These are phyloP conservation scores for Termitomyces sp. DNA, from an alignment of 768 basidiomycete genomes.

Conservation along the genomic window DNA sequence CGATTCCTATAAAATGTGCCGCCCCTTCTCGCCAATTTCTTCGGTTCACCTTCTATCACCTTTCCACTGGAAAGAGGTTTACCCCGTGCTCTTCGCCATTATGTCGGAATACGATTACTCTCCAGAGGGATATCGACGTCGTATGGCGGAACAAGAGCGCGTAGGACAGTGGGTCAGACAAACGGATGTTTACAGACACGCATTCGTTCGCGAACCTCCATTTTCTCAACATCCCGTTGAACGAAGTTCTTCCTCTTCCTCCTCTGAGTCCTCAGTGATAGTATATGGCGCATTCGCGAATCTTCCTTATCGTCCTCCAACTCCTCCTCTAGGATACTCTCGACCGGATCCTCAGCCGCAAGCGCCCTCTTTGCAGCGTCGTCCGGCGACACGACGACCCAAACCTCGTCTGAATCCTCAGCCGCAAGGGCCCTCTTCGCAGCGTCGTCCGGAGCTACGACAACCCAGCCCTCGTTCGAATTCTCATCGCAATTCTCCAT, in stretches of 20 bases:
- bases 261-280: background rate
- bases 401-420: too few species aligned
- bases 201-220: conserved; percentile 15
- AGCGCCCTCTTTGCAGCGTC: too few species aligned
- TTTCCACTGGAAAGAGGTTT: background rate
- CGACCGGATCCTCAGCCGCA: too few species aligned
- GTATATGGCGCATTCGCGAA: background rate
- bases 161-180: conserved; percentile 28
- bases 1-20: conserved; percentile 6
- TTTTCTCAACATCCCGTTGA: conserved; percentile 1
- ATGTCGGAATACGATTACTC: too few species aligned
- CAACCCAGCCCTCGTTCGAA: too few species aligned
- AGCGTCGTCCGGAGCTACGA: background rate
- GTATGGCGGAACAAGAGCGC: conserved; percentile 36
- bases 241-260: conserved; percentile 7
- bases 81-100: background rate
- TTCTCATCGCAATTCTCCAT: too few species aligned
- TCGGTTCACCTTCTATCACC: background rate
- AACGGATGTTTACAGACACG: conserved; percentile 32
- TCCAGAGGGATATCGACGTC: too few species aligned
- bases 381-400: too few species aligned
- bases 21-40: conserved; percentile 1
- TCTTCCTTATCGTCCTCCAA: too few species aligned
- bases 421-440: background rate
- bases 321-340: too few species aligned